Base-by-base conservation (phyloP, 805 yeast genomes). In the Candida silvatica region DNA sequence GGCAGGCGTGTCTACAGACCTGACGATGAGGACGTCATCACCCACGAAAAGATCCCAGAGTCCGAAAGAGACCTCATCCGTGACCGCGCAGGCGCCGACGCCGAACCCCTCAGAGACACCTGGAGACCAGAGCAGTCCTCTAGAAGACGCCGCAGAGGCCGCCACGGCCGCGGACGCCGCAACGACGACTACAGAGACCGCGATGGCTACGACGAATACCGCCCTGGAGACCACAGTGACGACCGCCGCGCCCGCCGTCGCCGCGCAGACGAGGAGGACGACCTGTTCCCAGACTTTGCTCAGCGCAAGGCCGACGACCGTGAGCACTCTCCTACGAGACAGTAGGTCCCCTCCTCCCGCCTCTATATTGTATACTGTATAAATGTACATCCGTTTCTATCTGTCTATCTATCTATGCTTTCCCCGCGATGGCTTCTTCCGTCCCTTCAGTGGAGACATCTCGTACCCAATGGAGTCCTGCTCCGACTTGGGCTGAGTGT, bases 41-140 rank as follows among this genome's bases (percentile, higher is more conserved):
- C 62, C 2, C 56, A 49, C 4, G 49, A 58, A 11, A 40, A 46
- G 53, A 60, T 64, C 4, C 51, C 28, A 12, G n/a, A n/a, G n/a
- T n/a, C n/a, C n/a, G n/a, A n/a, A n/a, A n/a, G n/a, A n/a, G n/a
- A n/a, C n/a, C n/a, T n/a, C n/a, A n/a, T n/a, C n/a, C n/a, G n/a
- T n/a, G n/a, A n/a, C n/a, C 26, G 26, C n/a, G 26, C 26, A 23
- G 26, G n/a, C n/a, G n/a, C n/a, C n/a, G n/a, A n/a, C n/a, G n/a
- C n/a, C n/a, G n/a, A n/a, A n/a, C n/a, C n/a, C n/a, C 26, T 20
- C 34, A 35, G 17, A 41, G 44, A 27, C 17, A 14, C 28, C 19
- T 22, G 28, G 27, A 20, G 28, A 22, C 28, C 27, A 22, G 15
- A 12, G 9, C 37, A 39, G 17, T 39, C 41, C 23, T 39, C 43